Evolutionary conservation across 495 filamentous ascomycete genomes (phyloP).

Genomic region (Melanomma pulvis-pyrius): DNA sequence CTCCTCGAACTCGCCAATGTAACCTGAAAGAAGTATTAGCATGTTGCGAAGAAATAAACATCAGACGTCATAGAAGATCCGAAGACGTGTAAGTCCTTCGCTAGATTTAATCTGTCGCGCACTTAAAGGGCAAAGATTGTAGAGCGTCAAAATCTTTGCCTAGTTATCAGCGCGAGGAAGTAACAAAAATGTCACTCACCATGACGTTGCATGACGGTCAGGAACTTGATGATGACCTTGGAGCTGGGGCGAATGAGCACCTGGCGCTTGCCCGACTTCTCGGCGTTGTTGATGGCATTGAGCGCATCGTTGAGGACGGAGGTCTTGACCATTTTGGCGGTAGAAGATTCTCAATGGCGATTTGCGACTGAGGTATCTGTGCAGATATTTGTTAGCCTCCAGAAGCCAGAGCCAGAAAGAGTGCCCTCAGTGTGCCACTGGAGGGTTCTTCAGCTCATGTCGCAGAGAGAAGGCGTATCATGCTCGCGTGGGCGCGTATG

Average conservation of each 20-base stretch:
- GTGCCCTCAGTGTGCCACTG: slow-evolving; percentile 68
- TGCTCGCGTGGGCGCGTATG: slow-evolving; percentile 31
- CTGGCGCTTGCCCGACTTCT: slow-evolving; percentile 98
- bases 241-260: slow-evolving; percentile 94
- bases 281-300: slow-evolving; percentile 99
- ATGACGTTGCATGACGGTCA: slow-evolving; percentile 97
- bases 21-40: slow-evolving; percentile 66
- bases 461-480: slow-evolving; percentile 77
- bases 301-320: slow-evolving; percentile 99
- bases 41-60: slow-evolving; percentile 94
- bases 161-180: slow-evolving; percentile 95
- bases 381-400: slow-evolving; percentile 69
- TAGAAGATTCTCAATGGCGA: slow-evolving; percentile 77
- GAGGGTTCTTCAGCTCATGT: slow-evolving; percentile 93
- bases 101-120: slow-evolving; percentile 80
- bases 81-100: slow-evolving; percentile 96
- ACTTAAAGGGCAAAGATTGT: slow-evolving; percentile 99
- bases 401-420: slow-evolving; percentile 87
- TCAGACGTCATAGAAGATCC: slow-evolving; percentile 70
- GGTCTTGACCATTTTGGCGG: slow-evolving; percentile 94
- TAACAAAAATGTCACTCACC: slow-evolving; percentile 65
- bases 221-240: slow-evolving; percentile 99
- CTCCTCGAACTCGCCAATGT: slow-evolving; percentile 99
- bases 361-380: slow-evolving; percentile 50
- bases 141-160: slow-evolving; percentile 77